These are phyloP conservation scores for Chaetomiaceae sp. DNA, from an alignment of 2,329 filamentous ascomycete species.

Conservation along the genomic window DNA sequence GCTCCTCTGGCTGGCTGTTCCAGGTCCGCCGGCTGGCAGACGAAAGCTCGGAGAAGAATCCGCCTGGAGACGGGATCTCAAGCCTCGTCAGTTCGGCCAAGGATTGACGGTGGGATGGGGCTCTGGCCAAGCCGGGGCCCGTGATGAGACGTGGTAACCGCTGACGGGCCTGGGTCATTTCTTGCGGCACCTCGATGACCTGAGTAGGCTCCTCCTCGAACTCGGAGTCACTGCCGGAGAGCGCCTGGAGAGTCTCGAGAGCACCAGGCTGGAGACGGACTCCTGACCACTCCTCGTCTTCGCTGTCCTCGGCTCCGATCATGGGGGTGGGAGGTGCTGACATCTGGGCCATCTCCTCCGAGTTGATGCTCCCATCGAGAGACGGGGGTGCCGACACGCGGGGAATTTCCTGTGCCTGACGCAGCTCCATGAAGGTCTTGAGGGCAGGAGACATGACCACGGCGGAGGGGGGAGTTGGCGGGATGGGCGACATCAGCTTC, in stretches of 20 bases:
- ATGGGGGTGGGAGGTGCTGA: conserved; percentile 84
- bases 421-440: conserved; percentile 63
- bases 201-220: conserved; percentile 58
- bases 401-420: conserved; percentile 62
- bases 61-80: conserved; percentile 85
- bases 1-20: conserved; percentile 55
- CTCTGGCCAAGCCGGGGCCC: conserved; percentile 27
- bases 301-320: conserved; percentile 51
- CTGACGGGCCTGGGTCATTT: conserved; percentile 49
- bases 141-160: conserved; percentile 48
- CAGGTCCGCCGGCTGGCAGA: conserved; percentile 74
- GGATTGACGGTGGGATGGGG: conserved; percentile 51
- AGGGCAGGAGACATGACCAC: conserved; percentile 73
- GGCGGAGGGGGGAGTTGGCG: conserved; percentile 59
- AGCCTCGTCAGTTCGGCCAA: conserved; percentile 71
- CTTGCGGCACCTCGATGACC: conserved; percentile 48
- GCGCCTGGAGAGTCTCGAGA: conserved; percentile 72
- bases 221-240: conserved; percentile 52
- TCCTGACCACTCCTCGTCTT: conserved; percentile 63
- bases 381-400: conserved; percentile 78
- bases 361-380: conserved; percentile 80
- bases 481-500: conserved; percentile 55
- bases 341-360: conserved; percentile 77
- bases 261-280: conserved; percentile 75
- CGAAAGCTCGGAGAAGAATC: conserved; percentile 84